Base-by-base conservation (phyloP, 306 rosid species). In the Castanea mollissima region DNA sequence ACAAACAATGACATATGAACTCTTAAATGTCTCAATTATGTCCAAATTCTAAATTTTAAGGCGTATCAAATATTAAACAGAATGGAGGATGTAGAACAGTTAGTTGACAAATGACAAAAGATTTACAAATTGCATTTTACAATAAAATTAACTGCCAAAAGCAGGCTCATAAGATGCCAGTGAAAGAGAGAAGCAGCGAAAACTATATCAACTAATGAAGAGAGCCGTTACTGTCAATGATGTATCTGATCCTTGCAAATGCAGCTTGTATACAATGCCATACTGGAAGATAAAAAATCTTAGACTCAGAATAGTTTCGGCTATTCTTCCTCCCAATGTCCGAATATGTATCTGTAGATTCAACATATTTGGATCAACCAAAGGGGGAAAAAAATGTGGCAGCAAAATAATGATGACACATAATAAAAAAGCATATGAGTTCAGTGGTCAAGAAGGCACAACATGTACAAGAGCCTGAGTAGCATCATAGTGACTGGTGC, bases 201-300 rank as follows among this genome's bases (percentile, higher is more conserved):
- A 67, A 74, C 16, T 23, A 52, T 20, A 51, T 73, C 13, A n/a
- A 55, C 51, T 68, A 38, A 74, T 55, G 21, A 63, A 82, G 58
- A 72, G 52, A 80, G 49, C 63, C 13, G 31, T 58, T 92, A 94
- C 99, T 95, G 92, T 82, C 88, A 94, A 81, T 80, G 99, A 92
- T 74, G 92, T 91, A 83, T 86, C 56, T 6, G 80, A 34, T 81
- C 91, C 87, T 82, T 89, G 83, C 76, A 92, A 70, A 29, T 91
- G 2, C 73, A 95, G 94, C 85, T 90, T 90, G 90, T 95, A 95
- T 18, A 95, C 93, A 83, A 95, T 87, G 54, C 99, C 99, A 84
- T 92, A 95, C 71, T 95, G 99, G 86, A 92, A 95, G 77, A 95
- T 87, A 75, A 95, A 95, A 88, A 95, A 95, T 88, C 99, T 85